Evolutionary conservation across 345 rosid genomes (phyloP), one percentile per base, ranked within the genome.

Genomic region (Conringia planisiliqua): DNA sequence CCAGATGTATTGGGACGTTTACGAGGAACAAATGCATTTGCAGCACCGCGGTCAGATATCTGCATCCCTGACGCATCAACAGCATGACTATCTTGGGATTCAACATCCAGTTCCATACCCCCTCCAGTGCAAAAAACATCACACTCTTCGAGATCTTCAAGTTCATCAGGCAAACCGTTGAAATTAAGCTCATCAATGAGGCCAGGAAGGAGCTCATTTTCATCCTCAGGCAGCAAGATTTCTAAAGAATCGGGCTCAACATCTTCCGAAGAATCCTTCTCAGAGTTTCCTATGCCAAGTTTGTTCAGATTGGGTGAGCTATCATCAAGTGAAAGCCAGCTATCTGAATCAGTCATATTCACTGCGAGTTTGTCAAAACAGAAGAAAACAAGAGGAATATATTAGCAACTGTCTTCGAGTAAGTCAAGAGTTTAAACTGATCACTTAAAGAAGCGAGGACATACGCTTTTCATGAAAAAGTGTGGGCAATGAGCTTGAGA

Each of bases 111-210:
- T 50, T 93, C 98, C 88, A 93, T 84, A 43, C 94, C 98, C 43
- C 98, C 98, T 55, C 95, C 95, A 38, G 90, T 80, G 65, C 87
- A 88, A 69, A 93, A 93, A 42, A 93, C 79, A 57, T 93, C 98
- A 79, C 83, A 84, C 14, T 93, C 98, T 72, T 93, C 98, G 73
- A 90, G 78, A 70, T 90, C 95, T 58, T 91, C 97, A 59, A 86
- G 58, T 38, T 80, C 86, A 71, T 68, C 77, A 64, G 96, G 96
- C 79, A 89, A 71, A 10, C 84, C 83, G 33, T 75, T 83, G 7
- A 91, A 75, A 70, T 90, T 91, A 76, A 93, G 87, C 80, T 86
- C 94, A 78, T 89, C 96, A 52, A 80, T 85, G 66, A 91, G 80
- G 70, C 98, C 98, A 51, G 94, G 89, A 73, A 93, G 86, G 64